phyloP scores from a whole-genome alignment of 805 yeast species.

The Grigorovia jiainica region DNA sequence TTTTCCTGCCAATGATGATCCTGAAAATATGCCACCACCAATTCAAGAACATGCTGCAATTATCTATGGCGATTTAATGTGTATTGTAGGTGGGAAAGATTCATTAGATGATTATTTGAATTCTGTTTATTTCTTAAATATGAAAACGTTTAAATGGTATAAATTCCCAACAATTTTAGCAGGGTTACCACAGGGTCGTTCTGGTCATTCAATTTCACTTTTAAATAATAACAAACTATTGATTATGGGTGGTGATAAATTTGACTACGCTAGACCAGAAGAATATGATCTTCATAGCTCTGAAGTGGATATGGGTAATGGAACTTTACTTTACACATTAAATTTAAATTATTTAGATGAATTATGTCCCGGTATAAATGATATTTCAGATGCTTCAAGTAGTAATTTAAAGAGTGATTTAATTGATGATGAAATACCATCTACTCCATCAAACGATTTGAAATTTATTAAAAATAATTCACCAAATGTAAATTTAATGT shows the following conservation, averaged over 20 bases:
- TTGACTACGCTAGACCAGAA: constrained; percentile 48
- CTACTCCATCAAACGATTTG: constrained; percentile 9
- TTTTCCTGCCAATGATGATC: constrained; percentile 25
- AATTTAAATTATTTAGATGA: constrained; percentile 37
- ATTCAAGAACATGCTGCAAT: constrained; percentile 88
- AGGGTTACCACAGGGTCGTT: constrained; percentile 66
- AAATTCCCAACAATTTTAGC: constrained; percentile 38
- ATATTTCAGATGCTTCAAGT: background rate
- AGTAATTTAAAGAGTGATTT: background rate
- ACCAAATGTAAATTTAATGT: background rate
- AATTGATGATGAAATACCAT: constrained; percentile 6
- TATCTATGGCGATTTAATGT: constrained; percentile 66
- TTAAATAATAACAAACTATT: constrained; percentile 58
- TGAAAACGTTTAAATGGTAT: constrained; percentile 65
- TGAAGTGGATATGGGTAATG: constrained; percentile 43
- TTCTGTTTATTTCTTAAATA: constrained; percentile 64
- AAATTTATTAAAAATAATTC: background rate
- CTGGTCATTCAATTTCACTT: constrained; percentile 83
- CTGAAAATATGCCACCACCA: constrained; percentile 50
- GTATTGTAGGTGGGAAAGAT: constrained; percentile 85
- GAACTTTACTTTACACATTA: constrained; percentile 54
- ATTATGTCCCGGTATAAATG: constrained; percentile 31
- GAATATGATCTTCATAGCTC: constrained; percentile 44
- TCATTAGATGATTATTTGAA: constrained; percentile 58
- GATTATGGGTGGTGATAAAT: constrained; percentile 87